Base-by-base conservation (phyloP, 1,284 basidiomycete genomes). In the Marasmius fiardii region DNA sequence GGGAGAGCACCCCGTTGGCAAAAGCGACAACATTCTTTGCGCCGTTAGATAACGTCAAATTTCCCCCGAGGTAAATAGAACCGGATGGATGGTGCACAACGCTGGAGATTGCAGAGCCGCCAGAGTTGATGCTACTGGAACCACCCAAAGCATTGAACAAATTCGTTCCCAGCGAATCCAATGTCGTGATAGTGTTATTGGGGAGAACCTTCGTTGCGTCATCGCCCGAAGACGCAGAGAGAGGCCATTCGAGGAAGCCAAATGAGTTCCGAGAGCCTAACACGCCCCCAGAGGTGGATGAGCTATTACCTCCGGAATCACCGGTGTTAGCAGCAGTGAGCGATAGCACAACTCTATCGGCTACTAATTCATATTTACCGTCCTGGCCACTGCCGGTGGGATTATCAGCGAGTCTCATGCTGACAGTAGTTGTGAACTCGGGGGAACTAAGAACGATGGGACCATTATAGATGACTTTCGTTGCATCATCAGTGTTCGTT, bases 221-320 rank as follows among this genome's bases (percentile, higher is more conserved):
- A 12, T 75, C 67, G n/a, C 65, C 69, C 0, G 69, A 61, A 26
- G 68, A 67, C 21, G 62, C 62, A 3, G 73, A 65, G 48, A 87
- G 68, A 24, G 86, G 85, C 90, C 90, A 93, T 65, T 93, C 91
- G 54, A 91, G 82, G 67, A 92, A 86, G 8, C 91, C 90, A 63
- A 90, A 92, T 2, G 81, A 79, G 23, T 65, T 74, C 45, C 73
- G 71, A 18, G 72, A 68, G 12, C 70, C 66, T 39, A 64, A 60
- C 34, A 58, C 57, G 24, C 63, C 63, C 2, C 56, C 64, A 7
- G 28, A 10, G 10, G 28, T 10, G 10, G 63, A 58, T 0, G 67
- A 64, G 14, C 69, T 70, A 3, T 64, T 66, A 54, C 69, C 74
- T 16, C 66, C 67, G 18, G 70, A 67, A 52, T 60, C 62, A 14